Percentiles rank a stretch among this genome's conserved stretches.
These are phyloP conservation scores for Lithocarpus polystachyus DNA, from an alignment of 306 rosid species.

Conservation along the genomic window DNA sequence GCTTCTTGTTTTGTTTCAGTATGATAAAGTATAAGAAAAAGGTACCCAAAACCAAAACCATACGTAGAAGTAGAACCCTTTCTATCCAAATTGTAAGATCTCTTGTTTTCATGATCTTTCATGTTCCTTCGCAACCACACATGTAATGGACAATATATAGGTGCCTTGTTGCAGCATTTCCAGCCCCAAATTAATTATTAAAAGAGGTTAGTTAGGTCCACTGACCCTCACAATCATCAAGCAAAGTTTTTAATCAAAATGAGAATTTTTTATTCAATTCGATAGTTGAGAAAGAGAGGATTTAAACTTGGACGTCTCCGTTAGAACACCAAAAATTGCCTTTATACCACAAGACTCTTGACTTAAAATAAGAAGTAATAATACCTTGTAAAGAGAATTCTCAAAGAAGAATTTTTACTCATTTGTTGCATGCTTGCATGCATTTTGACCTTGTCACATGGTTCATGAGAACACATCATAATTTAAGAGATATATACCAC, in stretches of 20 bases:
- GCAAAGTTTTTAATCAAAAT: no score
- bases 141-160: no score
- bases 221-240: not conserved
- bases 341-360: no score
- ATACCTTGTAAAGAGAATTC: not conserved
- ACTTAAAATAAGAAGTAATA: not conserved
- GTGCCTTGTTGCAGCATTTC: not conserved
- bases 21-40: not conserved
- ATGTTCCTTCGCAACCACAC: no score
- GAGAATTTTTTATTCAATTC: no score
- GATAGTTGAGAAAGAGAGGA: no score
- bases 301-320: no score
- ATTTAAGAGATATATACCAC: no score
- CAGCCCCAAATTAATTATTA: not conserved
- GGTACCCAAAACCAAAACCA: not conserved
- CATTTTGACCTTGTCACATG: no score
- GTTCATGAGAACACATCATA: no score
- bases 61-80: not conserved
- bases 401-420: not conserved
- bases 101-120: not conserved
- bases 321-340: no score
- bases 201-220: not conserved
- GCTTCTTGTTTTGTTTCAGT: not conserved
- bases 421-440: not conserved
- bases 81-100: not conserved